phyloP scores from a whole-genome alignment of 2,329 filamentous ascomycete genomes.

The Tolypocladium pustulatum region DNA sequence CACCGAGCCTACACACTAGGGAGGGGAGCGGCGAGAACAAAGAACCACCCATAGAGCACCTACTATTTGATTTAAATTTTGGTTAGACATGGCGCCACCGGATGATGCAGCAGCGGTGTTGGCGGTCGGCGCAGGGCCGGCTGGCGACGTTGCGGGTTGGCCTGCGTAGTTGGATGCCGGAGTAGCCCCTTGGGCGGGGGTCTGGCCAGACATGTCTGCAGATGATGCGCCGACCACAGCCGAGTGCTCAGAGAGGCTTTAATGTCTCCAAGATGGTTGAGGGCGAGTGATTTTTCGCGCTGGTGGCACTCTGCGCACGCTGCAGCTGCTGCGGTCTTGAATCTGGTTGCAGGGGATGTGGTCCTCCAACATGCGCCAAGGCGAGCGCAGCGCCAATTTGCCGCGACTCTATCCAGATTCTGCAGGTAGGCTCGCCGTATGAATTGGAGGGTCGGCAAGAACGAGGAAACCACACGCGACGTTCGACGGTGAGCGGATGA shows the following conservation, averaged over 20 bases:
- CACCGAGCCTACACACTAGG: background rate
- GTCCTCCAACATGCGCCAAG: background rate
- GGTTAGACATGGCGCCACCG: slow-evolving; percentile 54
- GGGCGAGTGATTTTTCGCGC: background rate
- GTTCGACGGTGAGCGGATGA: background rate
- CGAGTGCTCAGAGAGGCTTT: background rate
- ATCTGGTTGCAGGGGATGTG: background rate
- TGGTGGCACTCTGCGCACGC: background rate
- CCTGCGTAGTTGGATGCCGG: slow-evolving; percentile 19
- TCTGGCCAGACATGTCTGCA: slow-evolving; percentile 22
- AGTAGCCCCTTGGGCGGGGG: slow-evolving; percentile 17
- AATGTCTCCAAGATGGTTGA: background rate
- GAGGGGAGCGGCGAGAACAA: background rate
- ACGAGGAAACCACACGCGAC: background rate
- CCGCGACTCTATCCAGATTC: background rate
- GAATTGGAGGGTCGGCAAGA: background rate
- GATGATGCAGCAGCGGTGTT: slow-evolving; percentile 18
- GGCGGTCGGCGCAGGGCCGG: slow-evolving; percentile 17
- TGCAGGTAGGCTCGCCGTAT: background rate
- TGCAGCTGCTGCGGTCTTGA: background rate
- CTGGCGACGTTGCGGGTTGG: slow-evolving; percentile 22
- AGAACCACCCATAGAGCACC: slow-evolving; percentile 28
- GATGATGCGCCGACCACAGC: background rate
- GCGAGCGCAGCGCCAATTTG: background rate
- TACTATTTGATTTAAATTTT: slow-evolving; percentile 94